Evolutionary conservation across 2,329 filamentous ascomycete species (phyloP), one percentile per base, ranked within the genome.

Genomic region (Macrophomina tecta): DNA sequence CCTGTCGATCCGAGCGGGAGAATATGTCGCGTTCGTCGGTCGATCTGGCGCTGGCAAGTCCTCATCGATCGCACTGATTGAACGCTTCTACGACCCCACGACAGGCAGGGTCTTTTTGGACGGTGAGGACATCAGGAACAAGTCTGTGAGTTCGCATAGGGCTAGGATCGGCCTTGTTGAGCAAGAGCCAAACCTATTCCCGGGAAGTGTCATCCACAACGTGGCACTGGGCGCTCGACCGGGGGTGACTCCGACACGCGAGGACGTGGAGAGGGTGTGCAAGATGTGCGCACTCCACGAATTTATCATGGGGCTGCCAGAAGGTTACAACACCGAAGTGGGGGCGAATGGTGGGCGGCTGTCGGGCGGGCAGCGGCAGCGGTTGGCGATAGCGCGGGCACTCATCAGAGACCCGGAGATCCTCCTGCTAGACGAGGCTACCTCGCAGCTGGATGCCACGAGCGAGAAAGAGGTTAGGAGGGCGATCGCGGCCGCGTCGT

Each of bases 351-450:
- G 80, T 28, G 78, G 76, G 5, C 77, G 79, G 63, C 72, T 84
- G 2, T 82, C 79, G 2, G 82, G 81, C 18, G 82, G 82, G 14
- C 82, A 84, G 66, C 75, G 78, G 55, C 82, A 83, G 67, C 75
- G 82, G 5, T 72, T 84, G 18, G 80, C 81, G 2, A 80, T 84
- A 49, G 81, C 82, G 16, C 72, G 82, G 66, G 82, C 82, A 1
- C 75, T 84, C 34, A 75, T 83, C 34, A 74, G 82, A n/a, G 75
- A 82, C 55, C 82, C 82, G 1, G 76, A 81, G 60, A 77, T 83
- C 1, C 73, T 84, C 28, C 73, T 83, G 1, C 76, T 84, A 0
- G 82, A 83, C 67, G 82, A 84, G 70, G 79, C 79, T 12, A 83
- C 82, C 5, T 81, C 79, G 49, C 80, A 82, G 55, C 72, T 84